Evolutionary conservation across 495 filamentous ascomycete genomes (phyloP), one percentile per base, ranked within the genome.

Genomic region (Cercophora scortea): DNA sequence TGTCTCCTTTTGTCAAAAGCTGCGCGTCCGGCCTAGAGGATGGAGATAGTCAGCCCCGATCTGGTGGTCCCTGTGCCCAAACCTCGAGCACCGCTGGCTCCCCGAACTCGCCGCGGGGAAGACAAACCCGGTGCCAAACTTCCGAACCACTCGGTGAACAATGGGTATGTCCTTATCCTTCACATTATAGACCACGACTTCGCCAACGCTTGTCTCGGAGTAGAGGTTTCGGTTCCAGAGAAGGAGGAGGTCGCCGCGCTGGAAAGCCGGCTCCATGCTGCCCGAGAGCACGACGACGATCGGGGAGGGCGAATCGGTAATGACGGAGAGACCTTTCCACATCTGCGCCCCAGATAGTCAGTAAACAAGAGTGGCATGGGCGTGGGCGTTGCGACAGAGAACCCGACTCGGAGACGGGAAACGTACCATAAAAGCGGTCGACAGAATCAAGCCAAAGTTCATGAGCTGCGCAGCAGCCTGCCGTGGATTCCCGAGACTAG

Each of bases 1-100:
- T 97, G 68, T 99, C 93, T 49, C 93, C 93, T 71, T 97, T 99
- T n/a, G 93, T 99, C 32, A 99, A 79, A 11, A 97, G 79, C 49
- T 82, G 76, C 6, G 73, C 74, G 11, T 68, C 46, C 12, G 70
- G 65, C 40, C 72, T 77, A 52, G 0, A 39, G 15, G n/a, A 32
- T 43, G 16, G 32, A 41, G 6, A 43, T 59, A 19, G 53, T 41
- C 33, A 6, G n/a, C 13, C 17, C 17, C 17, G 41, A n/a, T 15
- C 10, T 32, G 8, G 17, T 18, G 3, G 17, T 33, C 12, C 2
- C 15, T 18, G 33, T 25, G 25, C 25, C 25, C 25, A 25, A 25
- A 5, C 25, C 25, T 25, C 5, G 25, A 25, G 25, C 25, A 25
- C 25, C 25, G 25, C 25, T 25, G 2, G 41, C 18, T 19, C 15